These are phyloP conservation scores for Bipolaris gigantea DNA, from an alignment of 2,329 filamentous ascomycete genomes.

Conservation along the genomic window DNA sequence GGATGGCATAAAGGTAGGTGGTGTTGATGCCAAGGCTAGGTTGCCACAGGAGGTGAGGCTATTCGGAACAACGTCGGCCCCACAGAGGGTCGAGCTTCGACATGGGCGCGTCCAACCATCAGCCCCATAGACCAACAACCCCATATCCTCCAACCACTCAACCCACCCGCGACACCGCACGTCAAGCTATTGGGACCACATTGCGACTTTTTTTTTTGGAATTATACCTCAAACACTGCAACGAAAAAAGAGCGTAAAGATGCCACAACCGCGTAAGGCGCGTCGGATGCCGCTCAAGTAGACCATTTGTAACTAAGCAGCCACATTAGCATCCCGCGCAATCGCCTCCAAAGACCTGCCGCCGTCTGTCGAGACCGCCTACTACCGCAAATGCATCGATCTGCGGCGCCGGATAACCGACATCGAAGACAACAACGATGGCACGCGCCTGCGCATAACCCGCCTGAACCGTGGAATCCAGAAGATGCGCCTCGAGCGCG, in stretches of 20 bases:
- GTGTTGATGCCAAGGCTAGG: background rate
- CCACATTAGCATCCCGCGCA: conserved; percentile 30
- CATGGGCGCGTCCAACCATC: conserved; percentile 12
- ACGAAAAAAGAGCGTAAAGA: conserved; percentile 10
- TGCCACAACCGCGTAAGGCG: conserved; percentile 29
- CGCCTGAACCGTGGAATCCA: conserved; percentile 84
- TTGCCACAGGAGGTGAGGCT: conserved; percentile 8
- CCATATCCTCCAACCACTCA: conserved; percentile 1
- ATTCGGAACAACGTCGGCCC: conserved; percentile 19
- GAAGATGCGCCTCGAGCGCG: conserved; percentile 86
- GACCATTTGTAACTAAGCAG: conserved; percentile 4
- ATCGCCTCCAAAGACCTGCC: conserved; percentile 57
- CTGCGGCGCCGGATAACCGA: conserved; percentile 89
- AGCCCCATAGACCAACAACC: conserved; percentile 7
- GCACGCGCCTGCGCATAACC: conserved; percentile 74
- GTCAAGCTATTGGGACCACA: background rate
- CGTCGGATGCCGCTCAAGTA: conserved; percentile 1
- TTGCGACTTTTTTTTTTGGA: background rate
- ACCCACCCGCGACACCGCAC: background rate
- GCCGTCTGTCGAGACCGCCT: conserved; percentile 92
- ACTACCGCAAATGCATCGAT: conserved; percentile 94
- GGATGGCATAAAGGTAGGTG: background rate
- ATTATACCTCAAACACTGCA: background rate
- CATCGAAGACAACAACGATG: conserved; percentile 88
- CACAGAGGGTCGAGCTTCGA: conserved; percentile 19